Evolutionary conservation across 208 protist species (phyloP).

Genomic region (Wallacemonas sp.): DNA sequence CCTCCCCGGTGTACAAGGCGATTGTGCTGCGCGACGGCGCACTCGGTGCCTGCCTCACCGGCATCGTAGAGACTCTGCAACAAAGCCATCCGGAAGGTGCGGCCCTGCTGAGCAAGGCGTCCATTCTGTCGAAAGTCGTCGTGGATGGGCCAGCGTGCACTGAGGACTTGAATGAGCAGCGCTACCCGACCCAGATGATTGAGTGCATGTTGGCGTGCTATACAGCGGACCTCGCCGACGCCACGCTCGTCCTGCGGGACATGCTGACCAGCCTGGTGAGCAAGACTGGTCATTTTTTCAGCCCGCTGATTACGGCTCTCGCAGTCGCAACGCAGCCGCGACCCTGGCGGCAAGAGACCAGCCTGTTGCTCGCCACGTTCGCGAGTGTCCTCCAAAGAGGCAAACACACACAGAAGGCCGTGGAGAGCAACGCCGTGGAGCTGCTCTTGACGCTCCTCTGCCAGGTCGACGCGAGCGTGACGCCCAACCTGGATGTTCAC

Average conservation of each 20-base stretch:
- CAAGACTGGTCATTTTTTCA: constrained; percentile 48
- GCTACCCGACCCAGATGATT: constrained; percentile 32
- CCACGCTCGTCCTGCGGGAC: constrained; percentile 46
- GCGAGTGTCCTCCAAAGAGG: constrained; percentile 40
- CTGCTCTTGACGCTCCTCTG: constrained; percentile 58
- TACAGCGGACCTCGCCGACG: constrained; percentile 12
- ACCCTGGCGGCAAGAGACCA: constrained; percentile 37
- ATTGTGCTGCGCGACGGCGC: constrained; percentile 7
- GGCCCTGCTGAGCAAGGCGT: constrained; percentile 10
- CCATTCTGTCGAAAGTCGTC: constrained; percentile 17
- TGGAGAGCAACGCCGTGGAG: constrained; percentile 58
- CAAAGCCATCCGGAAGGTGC: neutral
- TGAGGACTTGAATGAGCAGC: constrained; percentile 22
- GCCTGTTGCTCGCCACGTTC: constrained; percentile 53
- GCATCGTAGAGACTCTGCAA: constrained; percentile 6
- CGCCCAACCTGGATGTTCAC: constrained; percentile 38
- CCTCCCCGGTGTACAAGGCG: neutral
- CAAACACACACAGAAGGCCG: constrained; percentile 35
- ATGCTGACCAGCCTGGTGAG: constrained; percentile 41
- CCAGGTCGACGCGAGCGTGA: constrained; percentile 26
- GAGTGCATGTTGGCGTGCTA: constrained; percentile 38
- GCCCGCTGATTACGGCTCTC: constrained; percentile 39
- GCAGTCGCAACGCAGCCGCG: constrained; percentile 24
- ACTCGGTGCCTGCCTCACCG: neutral
- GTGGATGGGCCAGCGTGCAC: constrained; percentile 14